These are phyloP conservation scores for Cyclocybe cylindracea DNA, from an alignment of 768 basidiomycete species.

Conservation along the genomic window DNA sequence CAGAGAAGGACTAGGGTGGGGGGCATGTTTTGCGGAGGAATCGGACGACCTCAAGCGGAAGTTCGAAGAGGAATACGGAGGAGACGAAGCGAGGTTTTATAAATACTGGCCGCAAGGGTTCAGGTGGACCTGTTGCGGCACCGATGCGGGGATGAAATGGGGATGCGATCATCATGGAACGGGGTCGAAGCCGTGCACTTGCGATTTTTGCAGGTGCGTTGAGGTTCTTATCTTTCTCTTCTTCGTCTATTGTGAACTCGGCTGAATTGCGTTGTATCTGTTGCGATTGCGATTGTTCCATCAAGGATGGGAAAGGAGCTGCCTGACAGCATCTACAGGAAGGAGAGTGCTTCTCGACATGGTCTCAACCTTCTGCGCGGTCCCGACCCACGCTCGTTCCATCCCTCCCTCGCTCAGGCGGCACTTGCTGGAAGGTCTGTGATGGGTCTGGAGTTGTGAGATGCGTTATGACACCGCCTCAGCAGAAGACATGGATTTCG, in stretches of 20 bases:
- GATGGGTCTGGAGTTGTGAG: constrained; percentile 27
- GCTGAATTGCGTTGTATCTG: too few species aligned
- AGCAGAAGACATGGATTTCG: too few species aligned
- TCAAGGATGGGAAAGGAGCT: constrained; percentile 35
- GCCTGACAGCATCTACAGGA: constrained; percentile 28
- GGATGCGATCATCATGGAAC: constrained; percentile 43
- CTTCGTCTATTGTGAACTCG: background rate
- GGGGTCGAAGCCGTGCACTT: constrained; percentile 34
- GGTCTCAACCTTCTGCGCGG: constrained; percentile 33
- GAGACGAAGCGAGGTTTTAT: constrained; percentile 28
- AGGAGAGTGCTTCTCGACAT: constrained; percentile 24
- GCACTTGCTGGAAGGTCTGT: constrained; percentile 20
- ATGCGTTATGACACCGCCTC: background rate
- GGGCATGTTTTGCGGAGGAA: constrained; percentile 24
- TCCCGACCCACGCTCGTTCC: constrained; percentile 33
- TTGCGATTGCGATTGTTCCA: background rate
- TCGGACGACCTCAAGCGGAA: constrained; percentile 26
- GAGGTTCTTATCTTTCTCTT: background rate
- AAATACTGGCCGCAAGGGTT: constrained; percentile 32
- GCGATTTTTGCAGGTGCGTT: constrained; percentile 38
- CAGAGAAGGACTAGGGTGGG: constrained; percentile 31
- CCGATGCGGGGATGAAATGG: constrained; percentile 29
- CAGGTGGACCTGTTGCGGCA: constrained; percentile 41
- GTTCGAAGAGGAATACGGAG: constrained; percentile 28
- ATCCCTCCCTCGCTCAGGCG: constrained; percentile 16